Conservation (phyloP, 2,329 filamentous ascomycete genomes). For the Diaporthe helianthi region DNA sequence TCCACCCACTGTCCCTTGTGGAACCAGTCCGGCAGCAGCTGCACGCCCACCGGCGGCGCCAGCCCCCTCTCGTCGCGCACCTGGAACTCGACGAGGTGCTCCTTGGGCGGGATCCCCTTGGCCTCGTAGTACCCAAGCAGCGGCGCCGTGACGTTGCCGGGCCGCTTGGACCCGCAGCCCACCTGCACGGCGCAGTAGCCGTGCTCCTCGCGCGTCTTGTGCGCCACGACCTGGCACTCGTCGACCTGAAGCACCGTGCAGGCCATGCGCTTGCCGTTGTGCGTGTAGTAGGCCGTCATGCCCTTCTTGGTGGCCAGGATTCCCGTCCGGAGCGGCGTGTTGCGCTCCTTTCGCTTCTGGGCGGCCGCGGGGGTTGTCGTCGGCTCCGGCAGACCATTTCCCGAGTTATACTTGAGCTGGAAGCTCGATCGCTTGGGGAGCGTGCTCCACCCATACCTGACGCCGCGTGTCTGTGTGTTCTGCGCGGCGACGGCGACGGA, state of each 20-base stretch:
- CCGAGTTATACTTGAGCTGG: slow-evolving; percentile 68
- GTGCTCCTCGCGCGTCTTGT: slow-evolving; percentile 80
- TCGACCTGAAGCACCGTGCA: slow-evolving; percentile 96
- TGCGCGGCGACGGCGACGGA: slow-evolving; percentile 53
- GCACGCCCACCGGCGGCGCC: slow-evolving; percentile 71
- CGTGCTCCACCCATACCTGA: slow-evolving; percentile 69
- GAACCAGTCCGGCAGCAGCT: slow-evolving; percentile 89
- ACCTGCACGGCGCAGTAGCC: slow-evolving; percentile 96
- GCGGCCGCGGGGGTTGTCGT: slow-evolving; percentile 67
- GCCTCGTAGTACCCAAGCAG: slow-evolving; percentile 87
- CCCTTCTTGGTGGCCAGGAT: slow-evolving; percentile 90
- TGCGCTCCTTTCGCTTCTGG: slow-evolving; percentile 63
- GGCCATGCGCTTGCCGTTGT: slow-evolving; percentile 77
- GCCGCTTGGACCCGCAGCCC: slow-evolving; percentile 76
- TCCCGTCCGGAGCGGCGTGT: slow-evolving; percentile 75
- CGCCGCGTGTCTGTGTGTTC: slow-evolving; percentile 49
- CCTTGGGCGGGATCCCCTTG: slow-evolving; percentile 83
- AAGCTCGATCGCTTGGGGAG: slow-evolving; percentile 51
- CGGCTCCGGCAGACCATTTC: slow-evolving; percentile 61
- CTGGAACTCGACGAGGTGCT: slow-evolving; percentile 84
- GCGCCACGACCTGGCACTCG: slow-evolving; percentile 84
- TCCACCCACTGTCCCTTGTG: slow-evolving; percentile 90
- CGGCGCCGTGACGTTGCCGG: slow-evolving; percentile 80
- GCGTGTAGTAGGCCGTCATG: slow-evolving; percentile 91
- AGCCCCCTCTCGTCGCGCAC: slow-evolving; percentile 78